Evolutionary conservation across 2,329 filamentous ascomycete genomes (phyloP).

Genomic region (Colletotrichum endophyticum): DNA sequence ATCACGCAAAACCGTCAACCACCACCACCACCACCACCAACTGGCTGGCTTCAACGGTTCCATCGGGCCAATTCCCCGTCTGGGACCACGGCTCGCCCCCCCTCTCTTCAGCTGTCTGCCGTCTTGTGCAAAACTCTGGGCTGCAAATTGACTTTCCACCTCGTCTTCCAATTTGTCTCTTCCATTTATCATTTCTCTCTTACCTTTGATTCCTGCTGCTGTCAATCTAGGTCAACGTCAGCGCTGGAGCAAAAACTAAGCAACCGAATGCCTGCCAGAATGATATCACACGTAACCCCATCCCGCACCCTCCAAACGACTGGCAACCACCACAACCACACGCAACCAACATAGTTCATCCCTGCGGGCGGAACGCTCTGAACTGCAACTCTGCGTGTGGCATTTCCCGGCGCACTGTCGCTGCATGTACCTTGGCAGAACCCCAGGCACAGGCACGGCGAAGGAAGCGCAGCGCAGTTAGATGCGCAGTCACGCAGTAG

Average conservation of each 20-base stretch:
- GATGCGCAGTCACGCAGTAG: background rate
- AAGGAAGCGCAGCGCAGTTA: background rate
- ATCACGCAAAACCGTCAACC: background rate
- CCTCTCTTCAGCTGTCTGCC: background rate
- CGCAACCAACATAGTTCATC: slow-evolving; percentile 3
- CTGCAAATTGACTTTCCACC: background rate
- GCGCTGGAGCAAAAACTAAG: background rate
- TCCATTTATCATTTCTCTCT: background rate
- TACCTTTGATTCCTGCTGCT: background rate
- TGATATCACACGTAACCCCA: slow-evolving; percentile 3
- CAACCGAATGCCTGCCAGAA: background rate
- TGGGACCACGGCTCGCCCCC: background rate
- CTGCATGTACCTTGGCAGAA: background rate
- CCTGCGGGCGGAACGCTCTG: background rate
- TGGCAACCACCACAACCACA: background rate
- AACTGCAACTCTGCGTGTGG: background rate
- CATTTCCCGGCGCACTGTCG: background rate
- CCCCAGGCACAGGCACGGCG: background rate
- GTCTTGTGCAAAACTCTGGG: background rate
- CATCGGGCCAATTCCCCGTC: background rate
- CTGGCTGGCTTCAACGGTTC: background rate
- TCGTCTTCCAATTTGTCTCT: background rate
- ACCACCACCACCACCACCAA: background rate
- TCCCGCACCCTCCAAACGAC: background rate
- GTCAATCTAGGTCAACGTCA: background rate